phyloP scores from a whole-genome alignment of 2,329 filamentous ascomycete genomes.

The Penicillium vulpinum region DNA sequence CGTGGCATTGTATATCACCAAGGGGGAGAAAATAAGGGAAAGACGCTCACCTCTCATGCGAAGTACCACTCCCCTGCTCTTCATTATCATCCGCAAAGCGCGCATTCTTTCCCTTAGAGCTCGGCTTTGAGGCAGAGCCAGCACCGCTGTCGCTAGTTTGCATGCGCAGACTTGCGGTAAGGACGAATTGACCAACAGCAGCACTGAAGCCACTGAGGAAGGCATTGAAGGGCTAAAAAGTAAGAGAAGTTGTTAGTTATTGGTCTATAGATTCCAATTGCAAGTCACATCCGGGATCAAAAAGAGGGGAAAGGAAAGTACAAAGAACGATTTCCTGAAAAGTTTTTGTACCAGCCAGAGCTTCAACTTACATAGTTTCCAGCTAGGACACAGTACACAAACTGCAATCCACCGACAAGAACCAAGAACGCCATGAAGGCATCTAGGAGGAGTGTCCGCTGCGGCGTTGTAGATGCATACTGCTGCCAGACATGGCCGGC shows the following conservation, averaged over 20 bases:
- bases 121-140: conserved; percentile 57
- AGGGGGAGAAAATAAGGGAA: background rate
- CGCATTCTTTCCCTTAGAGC: conserved; percentile 31
- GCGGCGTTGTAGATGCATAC: conserved; percentile 78
- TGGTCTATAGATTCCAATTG: background rate
- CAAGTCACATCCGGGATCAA: background rate
- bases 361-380: conserved; percentile 82
- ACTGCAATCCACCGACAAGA: conserved; percentile 83
- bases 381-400: conserved; percentile 84
- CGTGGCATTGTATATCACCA: background rate
- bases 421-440: conserved; percentile 86
- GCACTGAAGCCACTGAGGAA: conserved; percentile 94
- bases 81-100: conserved; percentile 24
- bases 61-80: conserved; percentile 30
- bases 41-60: conserved; percentile 47
- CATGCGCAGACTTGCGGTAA: conserved; percentile 86
- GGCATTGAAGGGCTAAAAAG: conserved; percentile 86
- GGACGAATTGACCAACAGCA: conserved; percentile 94
- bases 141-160: conserved; percentile 67
- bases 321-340: background rate
- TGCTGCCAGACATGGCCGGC: conserved; percentile 69
- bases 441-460: conserved; percentile 89
- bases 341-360: background rate
- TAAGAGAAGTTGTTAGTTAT: background rate
- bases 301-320: background rate